These are phyloP conservation scores for Discostella stelligeroides DNA, from an alignment of 108 stramenopile genomes.

Conservation along the genomic window DNA sequence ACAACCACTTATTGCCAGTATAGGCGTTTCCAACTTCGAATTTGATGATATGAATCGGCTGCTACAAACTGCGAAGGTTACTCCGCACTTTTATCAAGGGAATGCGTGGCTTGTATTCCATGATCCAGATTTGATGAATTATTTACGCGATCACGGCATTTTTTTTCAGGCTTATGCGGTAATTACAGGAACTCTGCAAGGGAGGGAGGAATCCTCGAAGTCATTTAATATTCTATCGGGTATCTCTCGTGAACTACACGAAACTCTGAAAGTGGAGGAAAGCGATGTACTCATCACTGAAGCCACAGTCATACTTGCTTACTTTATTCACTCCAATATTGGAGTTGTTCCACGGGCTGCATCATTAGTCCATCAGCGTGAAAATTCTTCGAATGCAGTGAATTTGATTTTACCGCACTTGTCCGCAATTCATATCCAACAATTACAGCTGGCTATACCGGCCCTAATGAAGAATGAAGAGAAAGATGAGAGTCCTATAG, in stretches of 20 bases:
- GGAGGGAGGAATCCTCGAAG: constrained; percentile 32
- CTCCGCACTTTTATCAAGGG: constrained; percentile 72
- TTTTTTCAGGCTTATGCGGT: constrained; percentile 74
- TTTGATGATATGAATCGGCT: constrained; percentile 67
- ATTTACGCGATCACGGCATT: constrained; percentile 56
- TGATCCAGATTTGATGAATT: constrained; percentile 64
- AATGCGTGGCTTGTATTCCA: constrained; percentile 79
- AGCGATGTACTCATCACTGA: constrained; percentile 12
- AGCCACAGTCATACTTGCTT: constrained; percentile 42
- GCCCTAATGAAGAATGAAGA: constrained; percentile 59
- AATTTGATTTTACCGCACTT: constrained; percentile 42
- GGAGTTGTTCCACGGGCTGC: constrained; percentile 42
- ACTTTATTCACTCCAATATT: constrained; percentile 20
- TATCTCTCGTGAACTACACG: constrained; percentile 20
- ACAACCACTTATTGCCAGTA: constrained; percentile 58
- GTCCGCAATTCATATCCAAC: constrained; percentile 31
- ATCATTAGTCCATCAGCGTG: constrained; percentile 29
- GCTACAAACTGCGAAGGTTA: constrained; percentile 37
- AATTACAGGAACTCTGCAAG: constrained; percentile 57
- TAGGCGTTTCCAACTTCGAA: constrained; percentile 88
- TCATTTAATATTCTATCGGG: constrained; percentile 30
- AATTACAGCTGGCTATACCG: constrained; percentile 38
- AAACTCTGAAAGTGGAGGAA: not conserved
- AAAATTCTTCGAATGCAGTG: constrained; percentile 53
- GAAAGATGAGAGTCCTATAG: constrained; percentile 7